These are phyloP conservation scores for Colletotrichum lupini DNA, from an alignment of 2,329 filamentous ascomycete genomes.

Conservation along the genomic window DNA sequence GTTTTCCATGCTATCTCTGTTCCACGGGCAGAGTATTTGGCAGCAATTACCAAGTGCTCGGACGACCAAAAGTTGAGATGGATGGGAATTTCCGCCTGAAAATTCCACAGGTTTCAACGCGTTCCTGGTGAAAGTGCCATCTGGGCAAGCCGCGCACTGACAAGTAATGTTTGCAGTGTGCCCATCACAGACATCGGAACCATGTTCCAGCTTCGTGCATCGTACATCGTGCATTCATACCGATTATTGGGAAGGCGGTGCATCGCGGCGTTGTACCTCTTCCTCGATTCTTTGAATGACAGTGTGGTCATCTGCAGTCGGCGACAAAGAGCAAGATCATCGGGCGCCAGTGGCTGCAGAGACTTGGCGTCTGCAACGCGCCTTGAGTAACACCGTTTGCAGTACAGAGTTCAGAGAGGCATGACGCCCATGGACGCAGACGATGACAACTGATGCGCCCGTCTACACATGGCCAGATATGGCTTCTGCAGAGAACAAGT, in stretches of 20 bases:
- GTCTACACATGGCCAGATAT: neutral
- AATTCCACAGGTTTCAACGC: neutral
- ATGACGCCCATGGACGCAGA: neutral
- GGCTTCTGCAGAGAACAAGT: neutral
- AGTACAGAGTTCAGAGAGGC: neutral
- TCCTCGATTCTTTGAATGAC: neutral
- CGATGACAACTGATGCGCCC: neutral
- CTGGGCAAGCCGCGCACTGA: conserved; percentile 3
- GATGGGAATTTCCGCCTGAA: neutral
- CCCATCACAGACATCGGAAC: neutral
- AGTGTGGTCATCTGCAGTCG: neutral
- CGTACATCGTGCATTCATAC: neutral
- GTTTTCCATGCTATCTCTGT: neutral
- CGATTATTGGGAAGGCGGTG: neutral
- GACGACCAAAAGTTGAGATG: neutral
- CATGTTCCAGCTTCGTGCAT: neutral
- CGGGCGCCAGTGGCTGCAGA: neutral
- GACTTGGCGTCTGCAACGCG: neutral
- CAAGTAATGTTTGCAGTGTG: neutral
- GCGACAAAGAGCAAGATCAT: neutral
- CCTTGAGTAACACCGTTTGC: conserved; percentile 16
- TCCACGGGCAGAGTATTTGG: neutral
- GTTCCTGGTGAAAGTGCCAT: neutral
- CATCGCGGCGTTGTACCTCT: neutral
- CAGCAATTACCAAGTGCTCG: neutral